Percentiles rank a stretch among this genome's conserved stretches.
Conservation (phyloP, 345 rosid genomes). For the Aurinia saxatilis region DNA sequence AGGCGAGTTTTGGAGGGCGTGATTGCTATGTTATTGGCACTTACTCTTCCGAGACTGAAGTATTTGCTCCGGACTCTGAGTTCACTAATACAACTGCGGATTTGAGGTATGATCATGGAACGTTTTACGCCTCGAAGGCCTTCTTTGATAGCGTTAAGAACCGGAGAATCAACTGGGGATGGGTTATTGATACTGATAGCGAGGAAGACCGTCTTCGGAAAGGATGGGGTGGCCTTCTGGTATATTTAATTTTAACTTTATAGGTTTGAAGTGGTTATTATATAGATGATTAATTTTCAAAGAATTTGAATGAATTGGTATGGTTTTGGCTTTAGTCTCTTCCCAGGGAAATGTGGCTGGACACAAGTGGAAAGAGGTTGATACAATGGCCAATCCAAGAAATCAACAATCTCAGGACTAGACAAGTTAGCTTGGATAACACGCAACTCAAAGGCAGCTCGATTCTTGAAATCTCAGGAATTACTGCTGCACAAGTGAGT, state of each 20-base stretch:
- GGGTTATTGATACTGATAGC: conserved; percentile 58
- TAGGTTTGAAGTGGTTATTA: no score
- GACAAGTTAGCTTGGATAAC: conserved; percentile 20
- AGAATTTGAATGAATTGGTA: neutral
- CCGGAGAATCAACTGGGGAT: conserved; percentile 55
- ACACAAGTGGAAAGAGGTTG: conserved; percentile 44
- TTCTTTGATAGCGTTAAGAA: conserved; percentile 51
- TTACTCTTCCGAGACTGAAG: conserved; percentile 37
- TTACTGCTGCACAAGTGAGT: conserved; percentile 45
- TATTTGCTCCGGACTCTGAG: conserved; percentile 31
- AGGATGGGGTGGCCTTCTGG: conserved; percentile 76
- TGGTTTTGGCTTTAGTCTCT: conserved; percentile 27
- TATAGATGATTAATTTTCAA: no score
- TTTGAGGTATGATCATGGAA: conserved; percentile 59
- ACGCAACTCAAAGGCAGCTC: conserved; percentile 28
- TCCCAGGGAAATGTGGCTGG: conserved; percentile 57
- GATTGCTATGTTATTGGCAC: conserved; percentile 53
- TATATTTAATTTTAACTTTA: neutral
- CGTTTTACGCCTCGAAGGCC: conserved; percentile 57
- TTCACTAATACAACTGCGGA: conserved; percentile 34
- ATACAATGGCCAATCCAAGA: conserved; percentile 70
- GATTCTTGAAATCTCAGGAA: conserved; percentile 37
- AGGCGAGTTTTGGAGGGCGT: conserved; percentile 37
- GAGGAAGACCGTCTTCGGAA: conserved; percentile 38
- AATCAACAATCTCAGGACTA: conserved; percentile 32